Evolutionary conservation across 345 rosid genomes (phyloP), one percentile per base, ranked within the genome.

Genomic region (Syzygium grande): DNA sequence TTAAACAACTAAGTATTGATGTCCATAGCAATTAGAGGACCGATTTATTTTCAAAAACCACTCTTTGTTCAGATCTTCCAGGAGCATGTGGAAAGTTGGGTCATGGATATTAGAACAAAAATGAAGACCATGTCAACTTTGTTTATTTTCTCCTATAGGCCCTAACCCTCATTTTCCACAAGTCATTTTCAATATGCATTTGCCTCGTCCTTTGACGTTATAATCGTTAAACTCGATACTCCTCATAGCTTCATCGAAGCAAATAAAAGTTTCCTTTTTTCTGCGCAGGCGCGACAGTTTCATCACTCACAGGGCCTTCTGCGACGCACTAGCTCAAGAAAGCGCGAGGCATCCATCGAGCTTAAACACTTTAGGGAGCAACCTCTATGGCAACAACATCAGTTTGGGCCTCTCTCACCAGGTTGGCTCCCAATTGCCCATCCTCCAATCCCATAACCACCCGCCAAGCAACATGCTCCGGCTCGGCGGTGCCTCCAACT

Each of bases 291-390:
- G 99, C 27, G 97, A 96, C 91, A 96, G 99, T 87, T 96, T 95
- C 89, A 95, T 96, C 87, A 95, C 99, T 8, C 99, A 96, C 88
- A 92, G 98, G 87, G 98, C 99, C 52, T 96, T 96, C 86, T 96
- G 99, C 38, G 98, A 96, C 80, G 98, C 98, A 51, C 85, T 96
- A 89, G 95, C 97, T 88, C 99, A 94, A 86, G 98, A 96, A 87
- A 93, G 92, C 84, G 96, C 92, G 13, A 93, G 96, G 85, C 94
- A 93, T 85, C 96, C 96, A 51, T 89, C 93, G 9, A 86, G 88
- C 87, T 92, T 88, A 91, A 91, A 87, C 88, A 83, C 93, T 54
- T 87, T 93, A 88, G 90, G 93, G 86, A 86, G 85, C 77, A 52
- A 89, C 65, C 87, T 92, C 23, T 92, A 88, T 84, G 93, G 91